Evolutionary conservation across 768 basidiomycete genomes (phyloP), one percentile per base, ranked within the genome.

Genomic region (Gymnopilus junonius): DNA sequence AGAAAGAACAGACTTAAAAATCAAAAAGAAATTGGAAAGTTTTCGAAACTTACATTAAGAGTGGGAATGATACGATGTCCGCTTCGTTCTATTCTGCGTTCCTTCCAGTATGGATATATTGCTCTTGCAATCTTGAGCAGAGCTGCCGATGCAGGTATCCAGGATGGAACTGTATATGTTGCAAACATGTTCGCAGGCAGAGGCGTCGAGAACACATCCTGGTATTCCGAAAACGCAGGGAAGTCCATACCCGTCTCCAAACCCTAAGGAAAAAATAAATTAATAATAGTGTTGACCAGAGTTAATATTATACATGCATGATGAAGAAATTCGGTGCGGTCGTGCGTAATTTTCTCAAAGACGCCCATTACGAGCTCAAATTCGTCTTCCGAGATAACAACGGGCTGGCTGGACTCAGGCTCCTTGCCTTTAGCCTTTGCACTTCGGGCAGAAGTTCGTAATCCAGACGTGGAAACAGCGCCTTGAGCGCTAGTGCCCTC

Each of bases 281-380:
- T 17, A 48, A 31, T 67, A 39, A 59, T 37, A 21, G 39, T 55
- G n/a, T 59, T 1, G 57, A 17, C 23, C 21, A 0, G 46, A 60
- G 43, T 20, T 42, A 37, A 43, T 21, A 59, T 25, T 45, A 45
- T 12, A 86, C 93, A 55, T 73, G 95, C 96, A 70, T 93, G 88
- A 73, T 97, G 95, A 5, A 99, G 82, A 74, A 89, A 94, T 65
- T 95, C 94, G 0, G 91, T 90, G 72, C 90, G 92, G 70, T 95
- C 92, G 66, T 96, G 93, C 0, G 95, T 94, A 45, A 90, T 83
- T 71, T 91, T 92, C 80, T 99, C 97, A 69, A 97, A 90, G 51
- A 99, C 74, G 21, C 94, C 94, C 95, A 98, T 97, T 61, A 97
- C 87, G 65, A 95, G 83, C 75, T 99, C 97, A 65, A 99, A 97